Evolutionary conservation across 495 filamentous ascomycete species (phyloP).

Genomic region (Trichoderma parareesei): DNA sequence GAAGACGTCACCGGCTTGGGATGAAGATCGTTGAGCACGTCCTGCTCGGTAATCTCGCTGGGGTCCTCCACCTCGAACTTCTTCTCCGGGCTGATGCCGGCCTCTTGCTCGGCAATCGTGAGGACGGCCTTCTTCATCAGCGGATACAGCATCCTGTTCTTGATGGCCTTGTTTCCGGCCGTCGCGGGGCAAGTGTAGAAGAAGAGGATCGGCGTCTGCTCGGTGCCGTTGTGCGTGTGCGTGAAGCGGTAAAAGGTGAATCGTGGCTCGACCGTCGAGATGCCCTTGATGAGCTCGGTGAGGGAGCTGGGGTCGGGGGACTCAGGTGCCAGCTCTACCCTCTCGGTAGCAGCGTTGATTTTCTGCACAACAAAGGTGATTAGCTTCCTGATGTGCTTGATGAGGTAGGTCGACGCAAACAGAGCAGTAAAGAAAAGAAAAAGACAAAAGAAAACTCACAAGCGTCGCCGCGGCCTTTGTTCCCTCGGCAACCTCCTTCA

Average conservation of each 20-base stretch:
- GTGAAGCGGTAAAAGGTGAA: constrained; percentile 83
- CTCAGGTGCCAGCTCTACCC: constrained; percentile 60
- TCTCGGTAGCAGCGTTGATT: constrained; percentile 70
- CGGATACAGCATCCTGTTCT: constrained; percentile 92
- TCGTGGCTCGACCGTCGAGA: constrained; percentile 74
- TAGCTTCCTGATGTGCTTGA: not conserved
- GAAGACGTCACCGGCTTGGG: constrained; percentile 61
- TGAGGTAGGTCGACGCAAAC: not conserved
- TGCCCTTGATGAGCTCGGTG: constrained; percentile 47
- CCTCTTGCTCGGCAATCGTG: constrained; percentile 55
- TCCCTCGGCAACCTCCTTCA: constrained; percentile 48
- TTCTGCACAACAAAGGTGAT: constrained; percentile 33
- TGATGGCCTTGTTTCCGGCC: constrained; percentile 60
- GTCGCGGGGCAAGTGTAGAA: constrained; percentile 85
- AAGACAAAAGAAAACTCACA: constrained; percentile 41
- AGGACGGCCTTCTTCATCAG: constrained; percentile 69
- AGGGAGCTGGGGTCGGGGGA: constrained; percentile 37
- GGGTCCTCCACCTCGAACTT: constrained; percentile 56
- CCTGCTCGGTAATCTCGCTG: constrained; percentile 68
- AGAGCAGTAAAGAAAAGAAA: too few species aligned
- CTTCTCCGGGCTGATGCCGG: constrained; percentile 66
- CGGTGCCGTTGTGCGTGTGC: constrained; percentile 42
- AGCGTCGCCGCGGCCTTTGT: constrained; percentile 65
- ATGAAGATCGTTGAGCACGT: constrained; percentile 67
- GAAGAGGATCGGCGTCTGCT: constrained; percentile 68